A percentile compares a stretch with the other conserved stretches of the same genome.
These are phyloP conservation scores for Stemphylium vesicarium DNA, from an alignment of 2,329 filamentous ascomycete genomes.

Conservation along the genomic window DNA sequence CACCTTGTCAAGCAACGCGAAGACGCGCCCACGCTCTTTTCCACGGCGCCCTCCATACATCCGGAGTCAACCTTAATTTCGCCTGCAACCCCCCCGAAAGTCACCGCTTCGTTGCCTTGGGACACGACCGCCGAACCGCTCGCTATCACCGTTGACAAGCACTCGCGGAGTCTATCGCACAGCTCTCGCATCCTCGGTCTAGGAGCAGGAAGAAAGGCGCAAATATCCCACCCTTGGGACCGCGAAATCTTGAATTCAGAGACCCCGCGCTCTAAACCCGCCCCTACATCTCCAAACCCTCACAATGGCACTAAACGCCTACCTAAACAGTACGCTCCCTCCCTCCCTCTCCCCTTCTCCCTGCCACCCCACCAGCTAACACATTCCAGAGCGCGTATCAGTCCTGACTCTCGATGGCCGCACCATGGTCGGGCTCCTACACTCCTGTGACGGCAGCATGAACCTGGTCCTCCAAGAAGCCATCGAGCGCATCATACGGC, in stretches of 20 bases:
- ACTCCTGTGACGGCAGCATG: constrained; percentile 88
- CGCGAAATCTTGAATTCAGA: background rate
- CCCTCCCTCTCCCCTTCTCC: background rate
- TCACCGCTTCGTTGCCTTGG: background rate
- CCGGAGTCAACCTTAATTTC: background rate
- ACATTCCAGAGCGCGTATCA: constrained; percentile 77
- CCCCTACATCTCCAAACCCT: background rate
- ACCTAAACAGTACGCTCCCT: constrained; percentile 49
- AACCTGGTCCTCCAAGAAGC: constrained; percentile 88
- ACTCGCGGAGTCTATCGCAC: background rate
- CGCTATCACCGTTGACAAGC: background rate
- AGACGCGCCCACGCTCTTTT: background rate
- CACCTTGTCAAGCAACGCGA: background rate
- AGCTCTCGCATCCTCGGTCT: background rate
- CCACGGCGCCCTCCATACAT: background rate
- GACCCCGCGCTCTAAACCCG: background rate
- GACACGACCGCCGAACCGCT: background rate
- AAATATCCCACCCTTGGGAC: background rate
- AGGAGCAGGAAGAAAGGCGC: background rate
- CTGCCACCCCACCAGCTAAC: constrained; percentile 10
- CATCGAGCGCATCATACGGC: constrained; percentile 87
- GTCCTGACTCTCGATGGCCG: constrained; percentile 92
- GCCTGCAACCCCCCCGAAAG: background rate
- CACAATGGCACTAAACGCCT: constrained; percentile 52
- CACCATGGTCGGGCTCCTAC: constrained; percentile 75